Percentiles rank a stretch among this genome's conserved stretches.
Evolutionary conservation across 768 basidiomycete genomes (phyloP).

Genomic region (Trametes cinnabarina): DNA sequence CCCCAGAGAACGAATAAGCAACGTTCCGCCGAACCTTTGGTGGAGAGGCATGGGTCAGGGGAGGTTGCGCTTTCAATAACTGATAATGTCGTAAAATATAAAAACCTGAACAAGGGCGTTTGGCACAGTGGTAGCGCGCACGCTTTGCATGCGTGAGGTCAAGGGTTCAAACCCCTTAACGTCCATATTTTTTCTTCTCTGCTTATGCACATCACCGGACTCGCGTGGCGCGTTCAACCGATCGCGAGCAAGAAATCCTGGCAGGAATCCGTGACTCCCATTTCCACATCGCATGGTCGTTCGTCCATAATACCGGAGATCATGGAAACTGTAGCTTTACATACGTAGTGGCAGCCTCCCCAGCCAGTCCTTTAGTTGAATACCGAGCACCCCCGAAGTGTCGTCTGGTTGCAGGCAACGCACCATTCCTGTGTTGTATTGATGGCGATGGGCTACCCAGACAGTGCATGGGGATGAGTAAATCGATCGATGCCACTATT

Average conservation of each 20-base stretch:
- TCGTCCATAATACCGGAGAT: background rate
- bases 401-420: slow-evolving; percentile 50
- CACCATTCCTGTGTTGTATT: slow-evolving; percentile 60
- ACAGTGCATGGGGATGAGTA: no score
- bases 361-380: background rate
- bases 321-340: no score
- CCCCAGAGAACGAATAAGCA: no score
- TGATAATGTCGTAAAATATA: no score
- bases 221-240: no score
- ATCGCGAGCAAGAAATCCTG: no score
- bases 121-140: slow-evolving; percentile 37
- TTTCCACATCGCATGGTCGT: no score
- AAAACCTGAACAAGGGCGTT: slow-evolving; percentile 20
- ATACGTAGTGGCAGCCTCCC: background rate
- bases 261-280: no score
- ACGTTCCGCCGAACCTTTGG: no score
- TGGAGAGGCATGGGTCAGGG: no score
- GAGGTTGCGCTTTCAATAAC: no score
- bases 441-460: slow-evolving; percentile 43
- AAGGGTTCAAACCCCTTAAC: slow-evolving; percentile 31
- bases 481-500: no score
- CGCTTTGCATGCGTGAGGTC: slow-evolving; percentile 36
- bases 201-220: background rate
- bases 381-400: slow-evolving; percentile 50
- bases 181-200: slow-evolving; percentile 23